Base-by-base conservation (phyloP, 2,329 filamentous ascomycete species). In the Colletotrichum viniferum region DNA sequence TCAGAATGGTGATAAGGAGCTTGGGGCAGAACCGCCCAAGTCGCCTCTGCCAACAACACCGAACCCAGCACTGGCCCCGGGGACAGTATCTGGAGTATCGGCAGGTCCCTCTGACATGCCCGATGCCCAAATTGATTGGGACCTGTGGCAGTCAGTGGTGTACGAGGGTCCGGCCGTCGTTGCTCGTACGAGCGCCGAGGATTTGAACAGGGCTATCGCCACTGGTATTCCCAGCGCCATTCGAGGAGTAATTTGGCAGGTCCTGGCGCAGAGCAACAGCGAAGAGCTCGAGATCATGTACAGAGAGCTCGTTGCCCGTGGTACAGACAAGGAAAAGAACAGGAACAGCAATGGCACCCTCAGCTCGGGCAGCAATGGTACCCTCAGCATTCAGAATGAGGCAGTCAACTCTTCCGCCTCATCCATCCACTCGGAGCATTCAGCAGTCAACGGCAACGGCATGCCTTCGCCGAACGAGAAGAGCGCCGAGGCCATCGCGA, bases 191-290 rank as follows among this genome's bases (percentile, higher is more conserved):
- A 98, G 96, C 81, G 90, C 96, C 0, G 95, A 97, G 80, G 96
- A 98, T 82, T 87, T 99, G 73, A 98, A 96, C 81, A 92, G 90
- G 78, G 96, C 97, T 26, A 98, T 99, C 79, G 95, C 96, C 65
- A 94, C 94, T 52, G 97, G 97, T 36, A 99, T 99, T 73, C 97
- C 97, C 2, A 96, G 94, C 78, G 96, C 96, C 4, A 98, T 99
- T 77, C 93, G 97, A 74, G 97, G 97, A n/a, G 97, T 99, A 4
- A 96, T 99, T 66, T 99, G 97, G 97, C 97, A 99, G 85, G 96
- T 98, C 9, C 87, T 99, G 77, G 96, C 97, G 5, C 95, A 98
- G 82, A 98, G 96, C 86, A 98, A 98, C 84, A 98, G 95, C 79
- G 94, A 96, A 76, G 95, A 97, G 60, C 87, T 99, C 21, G 97